Evolutionary conservation across 495 filamentous ascomycete species (phyloP), one percentile per base, ranked within the genome.

Genomic region (Penicillium arizonense): DNA sequence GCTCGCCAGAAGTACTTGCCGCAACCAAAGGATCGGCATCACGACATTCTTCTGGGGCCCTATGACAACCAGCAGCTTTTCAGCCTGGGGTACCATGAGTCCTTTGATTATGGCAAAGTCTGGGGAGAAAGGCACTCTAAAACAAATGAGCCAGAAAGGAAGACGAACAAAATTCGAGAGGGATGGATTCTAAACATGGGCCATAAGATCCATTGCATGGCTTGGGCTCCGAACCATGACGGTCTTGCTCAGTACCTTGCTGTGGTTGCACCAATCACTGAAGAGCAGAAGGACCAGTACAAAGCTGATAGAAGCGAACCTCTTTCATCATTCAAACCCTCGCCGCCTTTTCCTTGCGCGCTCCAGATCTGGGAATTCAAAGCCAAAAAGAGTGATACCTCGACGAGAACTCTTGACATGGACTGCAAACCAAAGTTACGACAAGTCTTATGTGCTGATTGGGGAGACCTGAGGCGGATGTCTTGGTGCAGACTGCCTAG

Each of bases 321-420:
- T 60, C 69, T 20, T 70, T 55, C 78, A 32, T 68, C 81, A 12
- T 84, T 82, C 59, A 60, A 69, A 12, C 68, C 79, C 3, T 70
- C 72, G 5, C 52, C 65, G 11, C 65, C 74, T 42, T 77, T 72
- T 52, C 78, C 80, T 30, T 71, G 71, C 34, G 72, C 74, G 18
- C 61, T 87, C 36, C 83, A 86, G 46, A 74, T 87, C 0, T 87
- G 84, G 84, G 64, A 76, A 4, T 82, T 87, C 63, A 63, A 66
- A 51, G 63, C 71, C 5, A 66, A 63, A 42, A 46, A 61, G 37
- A 60, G 55, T 14, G 64, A 65, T 2, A 39, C 53, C 11, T 32
- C 58, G 4, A 67, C 64, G 7, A 55, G 67, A 48, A 52, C 58
- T 18, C 59, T 84, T 6, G 72, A 82, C 57, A 67, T 74, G 54